Conservation (phyloP, 805 yeast species). For the Suhomyces tanzawaensis region DNA sequence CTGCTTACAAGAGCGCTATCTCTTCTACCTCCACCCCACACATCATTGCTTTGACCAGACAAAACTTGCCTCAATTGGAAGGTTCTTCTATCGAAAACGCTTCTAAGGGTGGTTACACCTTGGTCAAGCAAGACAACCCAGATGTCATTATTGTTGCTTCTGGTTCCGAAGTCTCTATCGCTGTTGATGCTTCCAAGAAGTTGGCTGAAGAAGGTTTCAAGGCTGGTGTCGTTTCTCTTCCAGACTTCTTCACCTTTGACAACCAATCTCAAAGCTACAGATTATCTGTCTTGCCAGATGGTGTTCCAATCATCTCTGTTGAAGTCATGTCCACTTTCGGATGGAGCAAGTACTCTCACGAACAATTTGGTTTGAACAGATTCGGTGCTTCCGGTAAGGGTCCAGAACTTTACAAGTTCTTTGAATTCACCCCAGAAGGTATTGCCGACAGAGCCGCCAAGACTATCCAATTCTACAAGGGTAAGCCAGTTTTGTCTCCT, state of each 20-base stretch:
- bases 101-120: conserved; percentile 88
- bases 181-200: conserved; percentile 78
- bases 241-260: conserved; percentile 90
- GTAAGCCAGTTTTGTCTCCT: conserved; percentile 68
- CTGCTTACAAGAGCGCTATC: conserved; percentile 71
- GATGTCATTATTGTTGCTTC: conserved; percentile 81
- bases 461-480: conserved; percentile 82
- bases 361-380: conserved; percentile 91
- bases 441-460: conserved; percentile 80
- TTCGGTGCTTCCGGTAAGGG: conserved; percentile 97
- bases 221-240: conserved; percentile 85
- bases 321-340: conserved; percentile 91
- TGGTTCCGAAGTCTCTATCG: conserved; percentile 89
- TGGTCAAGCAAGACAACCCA: conserved; percentile 52
- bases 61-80: conserved; percentile 87
- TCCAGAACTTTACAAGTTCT: conserved; percentile 73
- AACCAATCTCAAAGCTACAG: conserved; percentile 76
- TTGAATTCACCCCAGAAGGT: conserved; percentile 92
- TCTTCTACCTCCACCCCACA: conserved; percentile 65
- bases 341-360: conserved; percentile 95
- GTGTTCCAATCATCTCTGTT: conserved; percentile 86
- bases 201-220: conserved; percentile 65
- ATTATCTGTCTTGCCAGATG: conserved; percentile 89
- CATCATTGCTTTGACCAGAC: conserved; percentile 77
- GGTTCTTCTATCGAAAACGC: conserved; percentile 93